A percentile compares a stretch with the other conserved stretches of the same genome.
Conservation (phyloP, 2,329 filamentous ascomycete species). For the Fusarium humuli region DNA sequence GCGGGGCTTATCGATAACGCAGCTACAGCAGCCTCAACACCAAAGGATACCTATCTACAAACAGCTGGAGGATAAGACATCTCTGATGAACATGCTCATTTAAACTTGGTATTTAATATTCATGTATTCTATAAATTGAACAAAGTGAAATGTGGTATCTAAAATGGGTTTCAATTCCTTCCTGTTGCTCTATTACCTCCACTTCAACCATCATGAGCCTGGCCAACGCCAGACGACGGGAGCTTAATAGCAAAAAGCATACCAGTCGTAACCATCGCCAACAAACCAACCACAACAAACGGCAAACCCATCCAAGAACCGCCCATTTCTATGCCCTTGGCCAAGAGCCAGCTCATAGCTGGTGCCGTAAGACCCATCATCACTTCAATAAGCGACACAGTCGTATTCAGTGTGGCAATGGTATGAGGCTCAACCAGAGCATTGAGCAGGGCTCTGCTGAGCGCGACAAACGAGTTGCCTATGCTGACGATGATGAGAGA, state of each 20-base stretch:
- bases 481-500: constrained; percentile 60
- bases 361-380: constrained; percentile 61
- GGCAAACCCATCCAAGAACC: constrained; percentile 63
- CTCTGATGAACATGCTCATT: too few species aligned
- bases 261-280: constrained; percentile 47
- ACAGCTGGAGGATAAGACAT: too few species aligned
- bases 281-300: constrained; percentile 54
- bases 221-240: constrained; percentile 36
- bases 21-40: not conserved
- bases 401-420: constrained; percentile 65
- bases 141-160: not conserved
- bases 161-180: too few species aligned
- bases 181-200: not conserved
- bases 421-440: constrained; percentile 65
- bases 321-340: constrained; percentile 59
- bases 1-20: constrained; percentile 45
- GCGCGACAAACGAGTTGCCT: constrained; percentile 57
- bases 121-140: too few species aligned
- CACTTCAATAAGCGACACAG: constrained; percentile 63
- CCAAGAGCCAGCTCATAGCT: constrained; percentile 59
- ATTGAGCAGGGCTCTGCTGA: constrained; percentile 64
- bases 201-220: constrained; percentile 21
- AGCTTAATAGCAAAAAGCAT: constrained; percentile 50
- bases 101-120: too few species aligned
- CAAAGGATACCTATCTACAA: not conserved